phyloP scores from a whole-genome alignment of 2,329 filamentous ascomycete genomes.

The Trichoderma sp. region DNA sequence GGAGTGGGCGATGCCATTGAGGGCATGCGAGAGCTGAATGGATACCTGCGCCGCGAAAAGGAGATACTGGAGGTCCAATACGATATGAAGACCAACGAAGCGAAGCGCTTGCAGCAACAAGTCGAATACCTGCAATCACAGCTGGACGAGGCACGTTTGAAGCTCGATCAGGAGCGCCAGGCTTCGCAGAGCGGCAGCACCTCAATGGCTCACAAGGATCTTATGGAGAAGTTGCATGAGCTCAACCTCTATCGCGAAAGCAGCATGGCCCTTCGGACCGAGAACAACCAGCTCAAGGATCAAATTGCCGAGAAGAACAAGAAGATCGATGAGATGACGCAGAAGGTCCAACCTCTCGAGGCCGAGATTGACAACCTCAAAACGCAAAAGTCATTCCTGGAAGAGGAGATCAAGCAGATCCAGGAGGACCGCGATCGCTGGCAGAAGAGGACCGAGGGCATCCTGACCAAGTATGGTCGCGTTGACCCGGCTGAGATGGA shows the following conservation, averaged over 20 bases:
- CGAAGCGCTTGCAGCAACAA: constrained; percentile 86
- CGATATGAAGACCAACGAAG: constrained; percentile 84
- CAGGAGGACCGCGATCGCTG: constrained; percentile 91
- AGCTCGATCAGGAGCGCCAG: constrained; percentile 85
- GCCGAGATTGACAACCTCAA: constrained; percentile 79
- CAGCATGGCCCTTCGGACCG: constrained; percentile 85
- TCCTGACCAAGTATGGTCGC: constrained; percentile 92
- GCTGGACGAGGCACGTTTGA: constrained; percentile 84
- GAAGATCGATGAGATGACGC: constrained; percentile 73
- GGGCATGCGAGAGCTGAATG: constrained; percentile 86
- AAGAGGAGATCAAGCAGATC: constrained; percentile 85
- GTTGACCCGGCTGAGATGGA: constrained; percentile 94
- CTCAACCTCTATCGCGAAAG: constrained; percentile 96
- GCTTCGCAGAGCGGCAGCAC: constrained; percentile 73
- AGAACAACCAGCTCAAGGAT: constrained; percentile 76
- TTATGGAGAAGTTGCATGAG: constrained; percentile 94
- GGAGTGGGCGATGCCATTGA: constrained; percentile 64
- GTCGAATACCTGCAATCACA: constrained; percentile 84
- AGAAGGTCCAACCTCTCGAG: constrained; percentile 79
- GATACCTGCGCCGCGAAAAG: constrained; percentile 90
- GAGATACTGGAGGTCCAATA: constrained; percentile 97
- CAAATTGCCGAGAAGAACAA: constrained; percentile 74
- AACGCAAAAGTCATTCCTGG: constrained; percentile 75
- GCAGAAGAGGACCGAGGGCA: constrained; percentile 94
- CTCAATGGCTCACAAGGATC: constrained; percentile 79